phyloP scores from a whole-genome alignment of 2,329 filamentous ascomycete genomes.

The Fusarium burgessii region DNA sequence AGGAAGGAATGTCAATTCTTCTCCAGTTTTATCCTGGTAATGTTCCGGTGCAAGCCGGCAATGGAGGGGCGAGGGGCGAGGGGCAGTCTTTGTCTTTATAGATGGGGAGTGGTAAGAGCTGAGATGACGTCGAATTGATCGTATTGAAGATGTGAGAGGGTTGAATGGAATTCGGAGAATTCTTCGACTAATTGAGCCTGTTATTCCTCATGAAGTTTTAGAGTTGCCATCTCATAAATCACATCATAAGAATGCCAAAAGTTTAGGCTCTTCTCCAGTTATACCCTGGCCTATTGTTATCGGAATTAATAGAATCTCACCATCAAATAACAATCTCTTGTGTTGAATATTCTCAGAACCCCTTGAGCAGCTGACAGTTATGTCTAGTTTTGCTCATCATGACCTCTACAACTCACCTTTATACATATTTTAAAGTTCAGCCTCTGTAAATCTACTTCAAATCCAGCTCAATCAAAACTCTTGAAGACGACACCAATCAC shows the following conservation, averaged over 20 bases:
- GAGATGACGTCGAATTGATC: slow-evolving; percentile 39
- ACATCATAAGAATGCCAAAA: background rate
- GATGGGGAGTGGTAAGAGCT: slow-evolving; percentile 2
- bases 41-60: slow-evolving; percentile 45
- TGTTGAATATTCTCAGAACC: background rate
- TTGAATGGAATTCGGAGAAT: background rate
- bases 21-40: slow-evolving; percentile 43
- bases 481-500: slow-evolving; percentile 33
- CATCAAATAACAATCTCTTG: background rate
- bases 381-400: slow-evolving; percentile 23
- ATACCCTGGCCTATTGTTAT: background rate
- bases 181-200: background rate
- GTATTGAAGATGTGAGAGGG: slow-evolving; percentile 3
- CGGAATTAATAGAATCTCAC: background rate
- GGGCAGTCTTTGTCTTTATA: slow-evolving; percentile 28
- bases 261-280: background rate
- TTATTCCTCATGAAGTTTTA: background rate
- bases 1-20: slow-evolving; percentile 27
- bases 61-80: slow-evolving; percentile 33
- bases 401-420: slow-evolving; percentile 13
- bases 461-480: slow-evolving; percentile 10
- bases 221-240: background rate
- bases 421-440: slow-evolving; percentile 26
- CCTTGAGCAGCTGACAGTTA: background rate
- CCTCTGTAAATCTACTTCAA: slow-evolving; percentile 12